A percentile compares a stretch with the other conserved stretches of the same genome.
These are phyloP conservation scores for Vigna nakashimae DNA, from an alignment of 306 rosid species.

Conservation along the genomic window DNA sequence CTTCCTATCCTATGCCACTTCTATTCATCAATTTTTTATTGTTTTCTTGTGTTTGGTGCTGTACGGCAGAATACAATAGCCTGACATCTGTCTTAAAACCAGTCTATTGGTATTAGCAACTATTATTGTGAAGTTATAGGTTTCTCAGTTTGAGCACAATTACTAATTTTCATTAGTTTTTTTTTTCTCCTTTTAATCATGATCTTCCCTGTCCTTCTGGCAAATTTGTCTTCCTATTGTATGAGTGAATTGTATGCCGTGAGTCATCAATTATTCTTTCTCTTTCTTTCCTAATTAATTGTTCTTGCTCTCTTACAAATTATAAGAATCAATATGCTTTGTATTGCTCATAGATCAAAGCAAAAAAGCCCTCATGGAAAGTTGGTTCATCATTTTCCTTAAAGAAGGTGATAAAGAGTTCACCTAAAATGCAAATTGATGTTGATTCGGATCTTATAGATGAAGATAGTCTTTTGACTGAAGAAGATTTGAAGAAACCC, in stretches of 20 bases:
- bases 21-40: background rate
- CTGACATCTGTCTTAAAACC: conserved; percentile 20
- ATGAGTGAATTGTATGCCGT: conserved; percentile 10
- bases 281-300: conserved; percentile 23
- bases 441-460: conserved; percentile 87
- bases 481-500: conserved; percentile 88
- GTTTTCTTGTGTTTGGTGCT: background rate
- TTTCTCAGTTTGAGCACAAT: conserved; percentile 5
- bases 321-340: conserved; percentile 27
- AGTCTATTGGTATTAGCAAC: background rate
- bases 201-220: background rate
- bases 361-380: conserved; percentile 83
- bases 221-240: conserved; percentile 15
- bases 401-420: conserved; percentile 60
- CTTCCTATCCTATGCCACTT: conserved; percentile 17
- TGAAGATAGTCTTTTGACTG: conserved; percentile 89
- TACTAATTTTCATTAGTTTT: background rate
- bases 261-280: background rate
- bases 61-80: background rate
- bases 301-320: background rate
- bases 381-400: conserved; percentile 79
- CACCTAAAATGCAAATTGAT: conserved; percentile 69
- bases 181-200: background rate
- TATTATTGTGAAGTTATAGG: background rate
- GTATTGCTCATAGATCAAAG: conserved; percentile 60